A percentile compares a stretch with the other conserved stretches of the same genome.
phyloP scores from a whole-genome alignment of 176 grass and related monocot genomes.

The Eleusine coracana region DNA sequence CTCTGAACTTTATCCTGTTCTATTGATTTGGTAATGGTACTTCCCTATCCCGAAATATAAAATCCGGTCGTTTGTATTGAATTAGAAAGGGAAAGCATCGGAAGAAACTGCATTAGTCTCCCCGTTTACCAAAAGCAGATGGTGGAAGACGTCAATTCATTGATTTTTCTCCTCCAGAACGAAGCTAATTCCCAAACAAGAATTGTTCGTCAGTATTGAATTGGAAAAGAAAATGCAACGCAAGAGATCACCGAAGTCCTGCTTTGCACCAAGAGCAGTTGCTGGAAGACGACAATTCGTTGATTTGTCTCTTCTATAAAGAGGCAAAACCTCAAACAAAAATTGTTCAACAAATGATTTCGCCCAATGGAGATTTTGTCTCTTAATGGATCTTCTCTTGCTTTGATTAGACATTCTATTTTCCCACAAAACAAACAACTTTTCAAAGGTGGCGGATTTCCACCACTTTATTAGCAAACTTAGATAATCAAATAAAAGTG shows the following conservation, averaged over 20 bases:
- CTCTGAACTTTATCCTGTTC: neutral
- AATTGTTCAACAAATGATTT: conserved; percentile 41
- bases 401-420: neutral
- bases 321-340: conserved; percentile 16
- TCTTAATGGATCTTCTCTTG: conserved; percentile 24
- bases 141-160: conserved; percentile 6
- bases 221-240: neutral
- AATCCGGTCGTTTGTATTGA: neutral
- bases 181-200: conserved; percentile 16
- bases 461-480: neutral
- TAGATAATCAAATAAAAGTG: neutral
- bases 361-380: conserved; percentile 19
- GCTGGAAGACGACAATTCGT: conserved; percentile 3
- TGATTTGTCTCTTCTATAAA: conserved; percentile 29
- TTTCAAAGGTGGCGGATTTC: conserved; percentile 30
- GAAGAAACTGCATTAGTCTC: neutral
- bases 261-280: neutral
- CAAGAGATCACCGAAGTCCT: neutral
- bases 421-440: conserved; percentile 20
- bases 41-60: neutral
- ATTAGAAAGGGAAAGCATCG: neutral
- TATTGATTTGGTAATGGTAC: neutral
- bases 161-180: conserved; percentile 29
- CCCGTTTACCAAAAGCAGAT: neutral
- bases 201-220: neutral